Evolutionary conservation across 441 rosid species (phyloP).

Genomic region (Erodium texanum): DNA sequence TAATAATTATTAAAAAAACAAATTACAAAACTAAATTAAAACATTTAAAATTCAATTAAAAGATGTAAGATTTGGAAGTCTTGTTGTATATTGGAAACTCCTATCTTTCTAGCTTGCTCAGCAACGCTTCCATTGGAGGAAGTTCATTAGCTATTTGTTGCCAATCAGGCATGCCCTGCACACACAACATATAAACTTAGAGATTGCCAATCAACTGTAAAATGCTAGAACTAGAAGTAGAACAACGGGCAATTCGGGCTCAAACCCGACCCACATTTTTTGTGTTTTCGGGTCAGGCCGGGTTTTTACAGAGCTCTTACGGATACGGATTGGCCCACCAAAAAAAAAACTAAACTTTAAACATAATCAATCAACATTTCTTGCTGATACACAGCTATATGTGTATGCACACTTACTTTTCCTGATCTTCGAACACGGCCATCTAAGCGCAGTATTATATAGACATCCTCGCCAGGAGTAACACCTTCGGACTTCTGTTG

Average conservation of each 20-base stretch:
- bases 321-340: too few relatives aligned
- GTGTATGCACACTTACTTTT: slow-evolving; percentile 62
- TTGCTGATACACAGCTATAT: background rate
- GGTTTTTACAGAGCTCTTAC: too few relatives aligned
- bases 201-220: too few relatives aligned
- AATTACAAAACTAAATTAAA: too few relatives aligned
- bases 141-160: slow-evolving; percentile 66
- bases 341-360: background rate
- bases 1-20: too few relatives aligned
- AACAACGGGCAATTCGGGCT: too few relatives aligned
- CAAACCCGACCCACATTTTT: background rate
- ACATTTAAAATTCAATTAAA: too few relatives aligned
- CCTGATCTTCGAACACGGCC: slow-evolving; percentile 95
- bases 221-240: too few relatives aligned
- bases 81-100: background rate
- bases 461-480: slow-evolving; percentile 71
- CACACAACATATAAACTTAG: background rate
- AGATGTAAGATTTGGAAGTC: too few relatives aligned
- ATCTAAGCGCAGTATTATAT: slow-evolving; percentile 77
- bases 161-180: slow-evolving; percentile 95
- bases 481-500: slow-evolving; percentile 91
- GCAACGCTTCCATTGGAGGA: slow-evolving; percentile 68
- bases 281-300: background rate
- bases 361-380: background rate
- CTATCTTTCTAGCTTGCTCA: slow-evolving; percentile 81